phyloP scores from a whole-genome alignment of 768 basidiomycete species.

The Serendipita vermifera region DNA sequence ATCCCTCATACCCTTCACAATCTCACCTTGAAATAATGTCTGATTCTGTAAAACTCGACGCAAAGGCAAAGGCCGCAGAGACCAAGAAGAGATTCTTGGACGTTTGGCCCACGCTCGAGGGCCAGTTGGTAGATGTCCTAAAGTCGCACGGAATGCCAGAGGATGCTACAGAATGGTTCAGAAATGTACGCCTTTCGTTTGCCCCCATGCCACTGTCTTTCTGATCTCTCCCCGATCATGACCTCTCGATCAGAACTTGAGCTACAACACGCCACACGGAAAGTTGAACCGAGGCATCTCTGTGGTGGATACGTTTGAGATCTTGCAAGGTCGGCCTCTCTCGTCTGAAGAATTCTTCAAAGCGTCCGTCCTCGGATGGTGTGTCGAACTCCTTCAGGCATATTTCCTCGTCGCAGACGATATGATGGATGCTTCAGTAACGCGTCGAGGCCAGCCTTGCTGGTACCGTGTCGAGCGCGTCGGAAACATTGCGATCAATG shows the following conservation, averaged over 20 bases:
- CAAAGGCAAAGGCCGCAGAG: constrained; percentile 4
- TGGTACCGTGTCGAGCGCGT: constrained; percentile 67
- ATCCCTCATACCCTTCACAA: background rate
- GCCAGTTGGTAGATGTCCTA: constrained; percentile 64
- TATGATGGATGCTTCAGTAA: constrained; percentile 93
- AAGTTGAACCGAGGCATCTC: constrained; percentile 97
- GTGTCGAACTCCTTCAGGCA: constrained; percentile 94
- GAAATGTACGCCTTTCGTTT: constrained; percentile 38
- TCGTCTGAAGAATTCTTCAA: constrained; percentile 79
- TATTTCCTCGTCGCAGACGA: constrained; percentile 96
- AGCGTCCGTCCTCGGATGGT: constrained; percentile 86
- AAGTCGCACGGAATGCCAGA: constrained; percentile 61
- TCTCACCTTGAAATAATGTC: background rate
- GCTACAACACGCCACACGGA: constrained; percentile 92
- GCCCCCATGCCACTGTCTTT: background rate
- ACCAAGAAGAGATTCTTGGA: constrained; percentile 43
- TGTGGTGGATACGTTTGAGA: constrained; percentile 85
- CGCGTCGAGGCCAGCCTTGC: constrained; percentile 87
- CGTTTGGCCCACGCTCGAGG: constrained; percentile 57
- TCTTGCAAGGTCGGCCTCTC: constrained; percentile 58
- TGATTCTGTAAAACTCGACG: background rate
- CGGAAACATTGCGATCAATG: constrained; percentile 85
- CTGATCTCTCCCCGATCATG: background rate
- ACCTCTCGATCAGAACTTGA: constrained; percentile 48
- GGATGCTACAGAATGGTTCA: constrained; percentile 78